Base-by-base conservation (phyloP, 768 basidiomycete species). In the Mycena indigotica region DNA sequence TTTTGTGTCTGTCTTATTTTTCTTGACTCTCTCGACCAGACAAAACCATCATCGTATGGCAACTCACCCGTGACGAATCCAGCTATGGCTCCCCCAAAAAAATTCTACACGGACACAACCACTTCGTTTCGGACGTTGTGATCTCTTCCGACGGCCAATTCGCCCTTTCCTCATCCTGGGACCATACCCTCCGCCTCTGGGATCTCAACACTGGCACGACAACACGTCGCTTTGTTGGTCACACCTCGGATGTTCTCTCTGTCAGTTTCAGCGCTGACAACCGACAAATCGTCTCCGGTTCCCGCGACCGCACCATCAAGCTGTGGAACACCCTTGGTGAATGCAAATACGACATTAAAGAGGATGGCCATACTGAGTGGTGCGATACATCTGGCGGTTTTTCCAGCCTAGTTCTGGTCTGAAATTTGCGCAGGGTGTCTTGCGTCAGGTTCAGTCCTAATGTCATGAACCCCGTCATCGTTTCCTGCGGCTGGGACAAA, bases 261-360 rank as follows among this genome's bases (percentile, higher is more conserved):
- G 97, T 99, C 80, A 96, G 93, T 77, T 99, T 99, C 87, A 95
- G 92, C 65, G 97, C 97, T 58, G 97, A 99, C 79, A 98, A 99
- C 87, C 83, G 97, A 73, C 97, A 98, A 75, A 99, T 99, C 73
- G 97, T 99, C 67, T 97, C 95, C 52, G 97, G 95, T 54, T 95
- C 95, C 61, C 91, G 97, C 65, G 97, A 99, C 85, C 83, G 82
- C 73, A 88, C 91, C 38, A 99, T 99, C 84, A 99, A 98, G 77
- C 91, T 99, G 70, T 99, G 97, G 97, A 99, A 99, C 82, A 99
- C 97, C 60, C 88, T 99, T 64, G 97, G 97, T 70, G 97, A 99
- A 78, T 99, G 97, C 84, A 99, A 99, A 77, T 98, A 94, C 74
- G 93, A 98, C 74, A 99, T 99, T 77, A 93, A 93, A 79, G 96